phyloP scores from a whole-genome alignment of 805 yeast genomes.

The Nematodospora valgi region DNA sequence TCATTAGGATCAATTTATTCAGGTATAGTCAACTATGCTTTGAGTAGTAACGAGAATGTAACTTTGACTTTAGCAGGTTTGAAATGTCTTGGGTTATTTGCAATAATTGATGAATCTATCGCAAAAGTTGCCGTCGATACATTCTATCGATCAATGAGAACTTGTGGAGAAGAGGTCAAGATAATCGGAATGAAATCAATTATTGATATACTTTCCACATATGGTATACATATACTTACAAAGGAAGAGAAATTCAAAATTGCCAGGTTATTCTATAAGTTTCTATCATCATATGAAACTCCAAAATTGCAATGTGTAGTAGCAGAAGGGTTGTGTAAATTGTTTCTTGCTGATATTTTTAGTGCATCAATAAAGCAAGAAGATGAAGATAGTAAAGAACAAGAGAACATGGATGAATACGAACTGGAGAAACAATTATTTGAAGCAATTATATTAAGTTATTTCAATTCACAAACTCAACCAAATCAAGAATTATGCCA shows the following conservation, averaged over 20 bases:
- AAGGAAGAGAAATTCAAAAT: constrained; percentile 7
- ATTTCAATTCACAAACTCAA: constrained; percentile 67
- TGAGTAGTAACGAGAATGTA: constrained; percentile 45
- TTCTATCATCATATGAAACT: constrained; percentile 52
- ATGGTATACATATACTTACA: constrained; percentile 49
- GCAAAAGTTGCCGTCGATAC: constrained; percentile 70
- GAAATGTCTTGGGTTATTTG: constrained; percentile 73
- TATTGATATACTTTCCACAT: constrained; percentile 73
- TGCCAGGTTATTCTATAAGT: constrained; percentile 66
- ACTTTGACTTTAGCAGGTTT: constrained; percentile 63
- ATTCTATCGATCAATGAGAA: constrained; percentile 63
- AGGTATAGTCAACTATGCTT: constrained; percentile 76
- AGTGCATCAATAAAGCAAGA: constrained; percentile 35
- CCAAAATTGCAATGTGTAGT: constrained; percentile 74
- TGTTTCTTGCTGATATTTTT: constrained; percentile 73
- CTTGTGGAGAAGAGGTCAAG: constrained; percentile 60
- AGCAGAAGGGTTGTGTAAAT: constrained; percentile 83
- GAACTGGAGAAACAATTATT: constrained; percentile 44
- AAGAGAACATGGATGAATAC: constrained; percentile 17
- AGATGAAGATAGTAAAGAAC: constrained; percentile 15
- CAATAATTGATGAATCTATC: constrained; percentile 59
- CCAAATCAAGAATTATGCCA: constrained; percentile 69
- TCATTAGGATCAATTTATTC: constrained; percentile 68
- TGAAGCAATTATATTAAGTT: constrained; percentile 67
- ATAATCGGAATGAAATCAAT: constrained; percentile 64